Evolutionary conservation across 169 alveolate genomes (phyloP).

Genomic region (Neospora caninum): DNA sequence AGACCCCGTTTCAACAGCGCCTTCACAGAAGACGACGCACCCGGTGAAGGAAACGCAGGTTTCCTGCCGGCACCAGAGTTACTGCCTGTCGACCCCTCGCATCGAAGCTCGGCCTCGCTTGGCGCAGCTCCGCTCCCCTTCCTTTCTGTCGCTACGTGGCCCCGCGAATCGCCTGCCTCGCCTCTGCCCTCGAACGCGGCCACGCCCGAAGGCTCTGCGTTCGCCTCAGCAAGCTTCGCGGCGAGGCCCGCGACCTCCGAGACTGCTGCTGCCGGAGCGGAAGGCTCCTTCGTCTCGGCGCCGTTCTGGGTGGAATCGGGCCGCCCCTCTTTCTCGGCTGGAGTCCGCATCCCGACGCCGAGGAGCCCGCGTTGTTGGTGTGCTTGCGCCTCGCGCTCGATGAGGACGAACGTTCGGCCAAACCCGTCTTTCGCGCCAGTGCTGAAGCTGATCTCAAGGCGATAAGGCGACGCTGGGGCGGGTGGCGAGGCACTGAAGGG

Average conservation of each 20-base stretch:
- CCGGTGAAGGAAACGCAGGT: not conserved
- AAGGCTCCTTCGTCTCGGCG: not conserved
- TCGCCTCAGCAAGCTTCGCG: not conserved
- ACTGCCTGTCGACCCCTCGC: not conserved
- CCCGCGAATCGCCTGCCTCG: not conserved
- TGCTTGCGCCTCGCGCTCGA: constrained; percentile 52
- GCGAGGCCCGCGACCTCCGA: not conserved
- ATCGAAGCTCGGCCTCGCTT: not conserved
- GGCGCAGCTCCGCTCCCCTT: not conserved
- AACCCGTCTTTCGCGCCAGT: constrained; percentile 68
- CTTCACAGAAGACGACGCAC: not conserved
- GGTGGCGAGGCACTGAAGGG: constrained; percentile 4
- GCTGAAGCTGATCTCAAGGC: constrained; percentile 62
- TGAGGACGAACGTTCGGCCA: constrained; percentile 49
- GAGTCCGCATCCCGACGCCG: not conserved
- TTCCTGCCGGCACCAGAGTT: not conserved
- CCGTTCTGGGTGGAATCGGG: not conserved
- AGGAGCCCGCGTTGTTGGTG: constrained; percentile 24
- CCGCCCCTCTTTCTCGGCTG: not conserved
- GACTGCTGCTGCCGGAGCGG: not conserved
- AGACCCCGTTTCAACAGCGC: not conserved
- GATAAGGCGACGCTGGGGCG: constrained; percentile 44
- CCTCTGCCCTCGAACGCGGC: not conserved
- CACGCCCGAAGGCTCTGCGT: not conserved
- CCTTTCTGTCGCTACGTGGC: not conserved